These are phyloP conservation scores for Schizophyllum amplum DNA, from an alignment of 1,284 basidiomycete species.

Conservation along the genomic window DNA sequence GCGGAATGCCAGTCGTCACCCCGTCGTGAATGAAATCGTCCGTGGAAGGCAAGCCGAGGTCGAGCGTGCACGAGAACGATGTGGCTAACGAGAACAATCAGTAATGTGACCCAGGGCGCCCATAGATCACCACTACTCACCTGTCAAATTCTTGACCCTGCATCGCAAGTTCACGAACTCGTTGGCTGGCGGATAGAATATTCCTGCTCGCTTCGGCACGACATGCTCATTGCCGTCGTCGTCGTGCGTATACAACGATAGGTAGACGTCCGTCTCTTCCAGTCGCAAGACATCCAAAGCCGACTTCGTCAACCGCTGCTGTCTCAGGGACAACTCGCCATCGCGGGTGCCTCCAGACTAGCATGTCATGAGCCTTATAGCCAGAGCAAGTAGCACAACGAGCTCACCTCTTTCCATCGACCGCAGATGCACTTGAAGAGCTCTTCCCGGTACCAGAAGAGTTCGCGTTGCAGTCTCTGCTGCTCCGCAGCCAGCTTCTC, in stretches of 20 bases:
- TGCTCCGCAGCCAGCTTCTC: slow-evolving; percentile 54
- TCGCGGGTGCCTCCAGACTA: slow-evolving; percentile 69
- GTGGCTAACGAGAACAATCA: slow-evolving; percentile 29
- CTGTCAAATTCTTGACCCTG: slow-evolving; percentile 51
- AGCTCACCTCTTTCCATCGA: slow-evolving; percentile 75
- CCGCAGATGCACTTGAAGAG: slow-evolving; percentile 64
- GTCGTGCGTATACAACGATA: slow-evolving; percentile 39
- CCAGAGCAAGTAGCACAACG: neutral
- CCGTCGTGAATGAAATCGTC: slow-evolving; percentile 71
- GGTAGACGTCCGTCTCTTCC: slow-evolving; percentile 50
- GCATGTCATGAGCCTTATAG: slow-evolving; percentile 7
- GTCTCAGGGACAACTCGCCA: slow-evolving; percentile 70
- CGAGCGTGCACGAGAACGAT: slow-evolving; percentile 42
- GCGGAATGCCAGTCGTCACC: slow-evolving; percentile 43
- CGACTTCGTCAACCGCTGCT: slow-evolving; percentile 63
- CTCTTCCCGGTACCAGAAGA: slow-evolving; percentile 94
- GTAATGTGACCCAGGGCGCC: neutral
- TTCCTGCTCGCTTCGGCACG: slow-evolving; percentile 21
- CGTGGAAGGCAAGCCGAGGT: slow-evolving; percentile 45
- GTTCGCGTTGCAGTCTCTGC: slow-evolving; percentile 55
- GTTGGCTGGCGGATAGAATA: slow-evolving; percentile 41
- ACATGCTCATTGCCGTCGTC: slow-evolving; percentile 22
- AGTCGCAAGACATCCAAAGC: slow-evolving; percentile 72
- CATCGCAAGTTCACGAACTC: slow-evolving; percentile 51
- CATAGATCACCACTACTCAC: slow-evolving; percentile 30